A percentile compares a stretch with the other conserved stretches of the same genome.
Evolutionary conservation across 2,329 filamentous ascomycete genomes (phyloP).

Genomic region (Penicillium sp.): DNA sequence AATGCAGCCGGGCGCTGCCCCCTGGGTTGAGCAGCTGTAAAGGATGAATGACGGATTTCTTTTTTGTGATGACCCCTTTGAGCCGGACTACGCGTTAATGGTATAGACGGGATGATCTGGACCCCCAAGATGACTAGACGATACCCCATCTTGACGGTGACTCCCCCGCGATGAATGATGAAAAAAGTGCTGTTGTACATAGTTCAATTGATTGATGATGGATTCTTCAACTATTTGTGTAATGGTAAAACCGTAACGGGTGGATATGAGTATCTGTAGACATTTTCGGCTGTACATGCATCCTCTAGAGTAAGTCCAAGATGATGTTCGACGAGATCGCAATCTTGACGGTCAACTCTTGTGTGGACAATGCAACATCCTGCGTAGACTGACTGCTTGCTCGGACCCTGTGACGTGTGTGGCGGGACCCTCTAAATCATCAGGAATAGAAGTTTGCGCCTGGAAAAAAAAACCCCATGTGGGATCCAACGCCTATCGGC

Average conservation of each 20-base stretch:
- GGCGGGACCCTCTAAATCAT: not conserved
- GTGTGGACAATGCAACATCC: not conserved
- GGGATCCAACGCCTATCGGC: slow-evolving; percentile 1
- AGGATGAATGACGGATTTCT: slow-evolving; percentile 7
- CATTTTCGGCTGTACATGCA: not conserved
- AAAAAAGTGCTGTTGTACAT: slow-evolving; percentile 37
- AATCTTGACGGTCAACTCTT: not conserved
- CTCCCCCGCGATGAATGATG: slow-evolving; percentile 37
- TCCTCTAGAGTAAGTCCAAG: not conserved
- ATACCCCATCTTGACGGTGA: slow-evolving; percentile 35
- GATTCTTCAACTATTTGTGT: not conserved
- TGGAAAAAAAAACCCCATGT: not conserved
- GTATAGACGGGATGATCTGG: slow-evolving; percentile 34
- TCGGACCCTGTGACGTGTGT: slow-evolving; percentile 6
- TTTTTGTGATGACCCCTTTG: slow-evolving; percentile 20
- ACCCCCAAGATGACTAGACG: slow-evolving; percentile 36
- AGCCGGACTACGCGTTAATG: slow-evolving; percentile 30
- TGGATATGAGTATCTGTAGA: not conserved
- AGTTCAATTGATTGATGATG: slow-evolving; percentile 26
- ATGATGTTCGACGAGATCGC: not conserved
- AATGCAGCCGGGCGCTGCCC: slow-evolving; percentile 46
- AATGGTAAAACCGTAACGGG: not conserved
- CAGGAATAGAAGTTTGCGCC: not conserved
- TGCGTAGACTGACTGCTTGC: too few species aligned
- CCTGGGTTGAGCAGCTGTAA: slow-evolving; percentile 46